phyloP scores from a whole-genome alignment of 129 eudicot species.

The Silybum marianum region DNA sequence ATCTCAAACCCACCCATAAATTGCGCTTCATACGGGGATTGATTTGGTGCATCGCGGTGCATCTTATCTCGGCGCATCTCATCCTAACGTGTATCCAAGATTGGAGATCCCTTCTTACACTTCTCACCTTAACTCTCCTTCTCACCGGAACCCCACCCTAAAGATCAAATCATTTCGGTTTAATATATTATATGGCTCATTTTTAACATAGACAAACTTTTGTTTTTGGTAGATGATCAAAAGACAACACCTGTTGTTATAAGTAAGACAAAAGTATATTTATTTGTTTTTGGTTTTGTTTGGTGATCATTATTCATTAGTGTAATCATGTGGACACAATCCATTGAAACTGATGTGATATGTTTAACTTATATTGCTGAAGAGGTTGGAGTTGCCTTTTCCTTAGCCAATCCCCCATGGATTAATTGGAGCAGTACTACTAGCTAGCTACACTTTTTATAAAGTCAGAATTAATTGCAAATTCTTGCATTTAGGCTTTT shows the following conservation, averaged over 20 bases:
- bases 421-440: constrained; percentile 15
- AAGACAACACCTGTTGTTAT: not conserved
- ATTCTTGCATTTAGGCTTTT: constrained; percentile 10
- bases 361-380: not conserved
- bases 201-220: not conserved
- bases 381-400: not conserved
- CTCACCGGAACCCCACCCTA: too few relatives aligned
- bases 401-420: not conserved
- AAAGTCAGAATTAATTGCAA: constrained; percentile 3
- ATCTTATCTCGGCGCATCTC: too few relatives aligned
- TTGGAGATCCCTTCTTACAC: too few relatives aligned
- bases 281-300: not conserved
- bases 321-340: not conserved
- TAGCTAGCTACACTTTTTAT: constrained; percentile 5
- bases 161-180: not conserved
- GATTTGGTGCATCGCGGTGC: too few relatives aligned
- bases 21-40: too few relatives aligned
- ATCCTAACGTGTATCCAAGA: too few relatives aligned
- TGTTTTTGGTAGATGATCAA: not conserved
- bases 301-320: not conserved
- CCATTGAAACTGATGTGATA: not conserved
- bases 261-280: not conserved
- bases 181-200: not conserved
- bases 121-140: too few relatives aligned
- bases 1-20: too few relatives aligned